phyloP scores from a whole-genome alignment of 495 filamentous ascomycete species.

The Aspergillus biplanus region DNA sequence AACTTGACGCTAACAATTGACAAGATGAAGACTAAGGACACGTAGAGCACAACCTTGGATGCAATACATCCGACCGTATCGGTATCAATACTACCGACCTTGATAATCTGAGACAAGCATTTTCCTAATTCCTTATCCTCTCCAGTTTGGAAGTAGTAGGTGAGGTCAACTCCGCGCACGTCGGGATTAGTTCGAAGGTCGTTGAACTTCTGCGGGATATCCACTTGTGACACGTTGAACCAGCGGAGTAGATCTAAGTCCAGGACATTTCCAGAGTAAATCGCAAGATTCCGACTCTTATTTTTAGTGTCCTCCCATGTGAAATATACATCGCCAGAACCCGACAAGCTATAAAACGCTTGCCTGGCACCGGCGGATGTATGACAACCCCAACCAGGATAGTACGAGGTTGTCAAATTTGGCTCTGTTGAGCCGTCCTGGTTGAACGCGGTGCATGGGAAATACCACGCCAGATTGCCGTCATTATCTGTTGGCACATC shows the following conservation, averaged over 20 bases:
- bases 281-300: constrained; percentile 80
- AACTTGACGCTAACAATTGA: constrained; percentile 89
- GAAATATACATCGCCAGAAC: constrained; percentile 81
- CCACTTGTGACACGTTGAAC: constrained; percentile 88
- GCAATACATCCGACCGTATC: constrained; percentile 98
- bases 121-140: constrained; percentile 78
- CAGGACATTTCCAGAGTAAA: constrained; percentile 92
- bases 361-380: constrained; percentile 68
- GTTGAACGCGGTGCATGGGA: constrained; percentile 88
- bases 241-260: constrained; percentile 90
- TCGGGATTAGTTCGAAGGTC: constrained; percentile 74
- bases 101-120: constrained; percentile 90
- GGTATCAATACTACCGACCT: constrained; percentile 93
- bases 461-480: constrained; percentile 92
- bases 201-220: constrained; percentile 76
- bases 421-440: constrained; percentile 86
- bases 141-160: constrained; percentile 77
- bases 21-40: constrained; percentile 91
- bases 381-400: constrained; percentile 89
- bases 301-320: constrained; percentile 97
- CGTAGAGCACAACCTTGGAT: constrained; percentile 94
- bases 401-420: constrained; percentile 74
- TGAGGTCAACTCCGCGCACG: constrained; percentile 87
- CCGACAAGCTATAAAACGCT: constrained; percentile 69
- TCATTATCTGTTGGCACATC: constrained; percentile 76